Conservation (phyloP, 257 asterid genomes). For the Salvia splendens region DNA sequence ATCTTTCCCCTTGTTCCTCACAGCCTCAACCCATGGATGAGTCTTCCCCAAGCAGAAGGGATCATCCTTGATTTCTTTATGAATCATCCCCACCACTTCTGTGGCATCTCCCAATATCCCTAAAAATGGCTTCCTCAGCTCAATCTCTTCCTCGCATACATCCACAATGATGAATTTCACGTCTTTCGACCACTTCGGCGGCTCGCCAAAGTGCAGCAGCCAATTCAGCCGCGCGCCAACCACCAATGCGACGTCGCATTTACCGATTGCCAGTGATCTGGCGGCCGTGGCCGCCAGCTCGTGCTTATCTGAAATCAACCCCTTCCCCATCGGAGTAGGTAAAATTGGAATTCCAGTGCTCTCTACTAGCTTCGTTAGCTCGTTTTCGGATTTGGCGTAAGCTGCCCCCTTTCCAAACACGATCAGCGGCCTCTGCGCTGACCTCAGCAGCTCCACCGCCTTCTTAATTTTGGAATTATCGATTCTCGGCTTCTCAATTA, state of each 20-base stretch:
- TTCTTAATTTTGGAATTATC: slow-evolving; percentile 43
- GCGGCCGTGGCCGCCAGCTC: slow-evolving; percentile 91
- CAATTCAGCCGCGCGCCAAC: slow-evolving; percentile 91
- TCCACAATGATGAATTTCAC: slow-evolving; percentile 82
- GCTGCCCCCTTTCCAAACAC: slow-evolving; percentile 95
- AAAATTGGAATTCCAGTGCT: slow-evolving; percentile 78
- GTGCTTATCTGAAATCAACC: slow-evolving; percentile 70
- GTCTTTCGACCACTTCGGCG: slow-evolving; percentile 85
- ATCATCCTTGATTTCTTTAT: slow-evolving; percentile 75
- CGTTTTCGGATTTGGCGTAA: slow-evolving; percentile 65
- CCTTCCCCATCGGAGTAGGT: slow-evolving; percentile 97
- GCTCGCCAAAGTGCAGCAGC: slow-evolving; percentile 90
- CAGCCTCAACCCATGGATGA: slow-evolving; percentile 85
- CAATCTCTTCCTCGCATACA: slow-evolving; percentile 64
- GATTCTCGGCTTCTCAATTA: slow-evolving; percentile 46
- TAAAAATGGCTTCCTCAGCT: slow-evolving; percentile 65
- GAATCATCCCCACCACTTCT: slow-evolving; percentile 58
- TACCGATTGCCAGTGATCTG: slow-evolving; percentile 83
- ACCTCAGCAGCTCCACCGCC: slow-evolving; percentile 67
- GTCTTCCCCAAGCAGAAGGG: slow-evolving; percentile 77
- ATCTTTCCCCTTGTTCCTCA: slow-evolving; percentile 63
- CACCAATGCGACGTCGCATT: slow-evolving; percentile 81
- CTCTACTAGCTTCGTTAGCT: slow-evolving; percentile 58
- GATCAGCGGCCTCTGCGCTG: slow-evolving; percentile 80
- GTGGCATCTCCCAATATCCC: slow-evolving; percentile 89